phyloP scores from a whole-genome alignment of 257 asterid genomes.

The Capsicum baccatum region DNA sequence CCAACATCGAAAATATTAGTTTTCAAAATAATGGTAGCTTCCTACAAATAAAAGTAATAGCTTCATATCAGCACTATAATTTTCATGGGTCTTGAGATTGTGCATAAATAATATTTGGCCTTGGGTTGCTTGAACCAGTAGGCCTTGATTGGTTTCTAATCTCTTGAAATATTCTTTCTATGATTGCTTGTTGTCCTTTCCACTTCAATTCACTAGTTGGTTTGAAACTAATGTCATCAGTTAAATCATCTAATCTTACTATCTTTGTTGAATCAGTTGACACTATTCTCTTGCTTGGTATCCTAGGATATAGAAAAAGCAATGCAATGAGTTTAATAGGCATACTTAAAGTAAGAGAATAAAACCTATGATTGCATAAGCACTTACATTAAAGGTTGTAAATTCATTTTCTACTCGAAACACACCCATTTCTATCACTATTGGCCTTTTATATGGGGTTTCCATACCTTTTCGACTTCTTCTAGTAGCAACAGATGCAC shows the following conservation, averaged over 20 bases:
- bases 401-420: neutral
- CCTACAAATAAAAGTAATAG: too few relatives aligned
- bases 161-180: neutral
- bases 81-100: neutral
- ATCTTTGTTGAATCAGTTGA: too few relatives aligned
- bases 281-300: neutral
- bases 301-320: neutral
- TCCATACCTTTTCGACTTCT: too few relatives aligned
- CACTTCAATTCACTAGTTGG: neutral
- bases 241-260: too few relatives aligned
- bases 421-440: neutral
- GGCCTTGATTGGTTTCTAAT: neutral
- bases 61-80: too few relatives aligned
- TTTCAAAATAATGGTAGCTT: too few relatives aligned
- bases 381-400: neutral
- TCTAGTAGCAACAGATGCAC: too few relatives aligned
- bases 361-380: too few relatives aligned
- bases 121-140: neutral
- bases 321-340: neutral
- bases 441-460: neutral
- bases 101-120: neutral
- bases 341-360: neutral
- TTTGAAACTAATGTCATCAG: neutral
- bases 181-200: neutral
- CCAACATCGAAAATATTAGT: too few relatives aligned